Evolutionary conservation across 345 rosid species (phyloP).

Genomic region (Arabis hirsuta): DNA sequence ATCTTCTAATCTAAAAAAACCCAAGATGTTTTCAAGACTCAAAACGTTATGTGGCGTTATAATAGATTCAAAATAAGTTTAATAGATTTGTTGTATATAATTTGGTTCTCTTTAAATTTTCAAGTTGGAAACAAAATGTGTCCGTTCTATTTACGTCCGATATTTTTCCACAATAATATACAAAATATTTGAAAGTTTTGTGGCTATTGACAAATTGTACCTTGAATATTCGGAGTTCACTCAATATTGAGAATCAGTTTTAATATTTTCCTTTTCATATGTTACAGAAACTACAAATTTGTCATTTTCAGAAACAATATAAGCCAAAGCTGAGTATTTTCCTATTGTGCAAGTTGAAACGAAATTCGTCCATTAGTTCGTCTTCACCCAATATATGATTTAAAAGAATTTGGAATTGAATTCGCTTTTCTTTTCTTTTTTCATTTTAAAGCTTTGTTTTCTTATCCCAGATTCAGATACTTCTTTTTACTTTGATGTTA

Average conservation of each 20-base stretch:
- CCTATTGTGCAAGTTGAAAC: conserved; percentile 28
- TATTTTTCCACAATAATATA: neutral
- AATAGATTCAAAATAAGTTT: conserved; percentile 26
- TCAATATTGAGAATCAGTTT: neutral
- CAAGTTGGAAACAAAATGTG: neutral
- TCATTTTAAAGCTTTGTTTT: no score
- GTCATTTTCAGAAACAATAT: conserved; percentile 13
- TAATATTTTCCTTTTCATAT: neutral
- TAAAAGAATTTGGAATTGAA: conserved; percentile 1
- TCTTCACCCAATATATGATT: conserved; percentile 18
- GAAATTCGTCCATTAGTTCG: conserved; percentile 22
- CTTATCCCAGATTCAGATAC: no score
- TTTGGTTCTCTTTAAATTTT: conserved; percentile 11
- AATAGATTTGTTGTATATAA: conserved; percentile 32
- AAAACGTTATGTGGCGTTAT: conserved; percentile 21
- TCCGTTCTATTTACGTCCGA: conserved; percentile 20
- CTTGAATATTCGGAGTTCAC: neutral
- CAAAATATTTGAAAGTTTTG: neutral
- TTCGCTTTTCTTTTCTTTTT: neutral
- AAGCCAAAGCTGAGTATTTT: neutral
- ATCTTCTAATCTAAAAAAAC: conserved; percentile 49
- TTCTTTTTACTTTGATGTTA: no score
- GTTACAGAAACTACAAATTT: neutral
- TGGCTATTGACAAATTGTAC: neutral
- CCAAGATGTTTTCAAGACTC: neutral